phyloP scores from a whole-genome alignment of 345 rosid species.

The Lagerstroemia speciosa region DNA sequence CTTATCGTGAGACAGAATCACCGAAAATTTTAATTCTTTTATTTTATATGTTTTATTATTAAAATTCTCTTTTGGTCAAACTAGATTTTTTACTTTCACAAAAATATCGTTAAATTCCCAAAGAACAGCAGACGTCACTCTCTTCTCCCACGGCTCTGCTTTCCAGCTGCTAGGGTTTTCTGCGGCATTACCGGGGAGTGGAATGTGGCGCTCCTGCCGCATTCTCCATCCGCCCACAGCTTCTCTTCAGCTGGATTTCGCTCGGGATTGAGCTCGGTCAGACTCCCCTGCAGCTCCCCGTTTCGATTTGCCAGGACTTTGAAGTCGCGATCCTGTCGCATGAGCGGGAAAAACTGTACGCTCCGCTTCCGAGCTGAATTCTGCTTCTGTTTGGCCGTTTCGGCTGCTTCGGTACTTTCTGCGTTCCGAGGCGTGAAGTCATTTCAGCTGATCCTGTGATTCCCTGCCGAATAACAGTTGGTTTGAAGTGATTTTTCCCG shows the following conservation, averaged over 20 bases:
- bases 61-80: background rate
- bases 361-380: background rate
- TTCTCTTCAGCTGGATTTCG: background rate
- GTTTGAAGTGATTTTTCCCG: background rate
- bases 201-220: constrained; percentile 2
- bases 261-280: background rate
- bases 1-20: too few species aligned
- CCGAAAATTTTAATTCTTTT: too few species aligned
- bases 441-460: background rate
- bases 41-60: background rate
- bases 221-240: background rate
- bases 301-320: background rate
- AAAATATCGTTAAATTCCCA: background rate
- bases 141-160: background rate
- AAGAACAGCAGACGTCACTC: background rate
- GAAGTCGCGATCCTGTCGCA: background rate
- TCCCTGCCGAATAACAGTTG: background rate
- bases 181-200: background rate
- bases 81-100: background rate
- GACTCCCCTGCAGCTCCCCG: background rate
- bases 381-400: background rate
- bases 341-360: constrained; percentile 7
- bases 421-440: background rate
- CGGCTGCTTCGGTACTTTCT: background rate
- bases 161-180: constrained; percentile 10